These are phyloP conservation scores for Linaria vulgaris DNA, from an alignment of 257 asterid genomes.

Conservation along the genomic window DNA sequence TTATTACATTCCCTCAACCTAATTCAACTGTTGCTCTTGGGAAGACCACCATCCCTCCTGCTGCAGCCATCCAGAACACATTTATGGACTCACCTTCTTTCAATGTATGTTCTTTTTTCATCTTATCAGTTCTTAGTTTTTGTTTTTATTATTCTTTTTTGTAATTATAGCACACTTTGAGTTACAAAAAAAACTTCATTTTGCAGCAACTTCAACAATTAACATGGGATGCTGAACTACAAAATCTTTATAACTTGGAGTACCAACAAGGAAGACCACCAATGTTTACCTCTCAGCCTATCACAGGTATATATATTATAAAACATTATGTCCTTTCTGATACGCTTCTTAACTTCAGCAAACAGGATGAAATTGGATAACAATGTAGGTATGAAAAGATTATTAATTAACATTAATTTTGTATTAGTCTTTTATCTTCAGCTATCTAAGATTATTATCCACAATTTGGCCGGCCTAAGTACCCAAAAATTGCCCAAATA, in stretches of 20 bases:
- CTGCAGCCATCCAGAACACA: constrained; percentile 46
- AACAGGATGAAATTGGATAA: too few species aligned
- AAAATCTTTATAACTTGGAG: constrained; percentile 54
- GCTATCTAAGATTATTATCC: too few species aligned
- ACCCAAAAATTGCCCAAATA: too few species aligned
- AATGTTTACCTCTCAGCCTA: constrained; percentile 54
- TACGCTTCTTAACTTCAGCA: constrained; percentile 18
- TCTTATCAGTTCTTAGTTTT: neutral
- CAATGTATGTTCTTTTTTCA: constrained; percentile 38
- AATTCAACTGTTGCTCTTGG: constrained; percentile 42
- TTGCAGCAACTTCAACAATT: constrained; percentile 59
- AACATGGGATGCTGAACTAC: constrained; percentile 70
- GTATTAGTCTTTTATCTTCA: too few species aligned
- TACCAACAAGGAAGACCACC: constrained; percentile 62
- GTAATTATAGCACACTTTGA: too few species aligned
- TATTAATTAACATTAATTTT: too few species aligned
- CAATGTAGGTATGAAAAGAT: too few species aligned
- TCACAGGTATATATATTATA: constrained; percentile 51
- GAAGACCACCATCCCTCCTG: constrained; percentile 42
- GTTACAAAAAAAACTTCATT: neutral
- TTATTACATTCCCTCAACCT: constrained; percentile 44
- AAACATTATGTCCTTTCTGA: constrained; percentile 12
- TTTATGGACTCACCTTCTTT: constrained; percentile 47
- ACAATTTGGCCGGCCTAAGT: too few species aligned
- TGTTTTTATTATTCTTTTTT: too few species aligned